Evolutionary conservation across 768 basidiomycete genomes (phyloP), one percentile per base, ranked within the genome.

Genomic region (Fomitopsis pulvina): DNA sequence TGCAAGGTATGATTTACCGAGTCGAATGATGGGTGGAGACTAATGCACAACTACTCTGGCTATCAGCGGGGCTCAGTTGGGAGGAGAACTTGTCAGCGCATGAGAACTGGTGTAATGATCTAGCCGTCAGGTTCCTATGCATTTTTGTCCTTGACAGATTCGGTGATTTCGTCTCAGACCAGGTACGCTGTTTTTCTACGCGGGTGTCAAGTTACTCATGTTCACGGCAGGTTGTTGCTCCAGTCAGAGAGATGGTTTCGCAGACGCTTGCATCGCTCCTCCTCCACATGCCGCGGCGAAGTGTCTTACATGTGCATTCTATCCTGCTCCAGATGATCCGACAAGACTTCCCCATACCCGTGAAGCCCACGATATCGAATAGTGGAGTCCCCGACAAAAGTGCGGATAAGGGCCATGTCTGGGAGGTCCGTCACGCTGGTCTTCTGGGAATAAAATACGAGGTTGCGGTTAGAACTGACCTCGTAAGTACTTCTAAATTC

Each of bases 341-440:
- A 53, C 96, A 97, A 68, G 81, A 89, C 52, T 89, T 89, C 63
- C 67, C 72, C 1, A 65, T 78, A 30, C 70, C 73, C 18, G 52
- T 68, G 20, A 71, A 65, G 51, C 57, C 62, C 29, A 60, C 58
- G 40, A 51, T 58, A 37, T 60, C 66, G 46, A 68, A 63, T 40
- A 29, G 32, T 1, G 48, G 47, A 22, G 38, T 37, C 18, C 24
- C 26, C 12, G 53, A 51, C 11, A 25, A 40, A 50, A 65, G 55
- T 71, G 64, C 61, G 42, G 63, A 66, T 26, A 79, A 52, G 65
- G 68, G 63, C 47, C 90, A 94, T 66, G 78, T 92, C 6, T 99
- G 96, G 96, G 92, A 98, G 67, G 87, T 99, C 44, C 78, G 95
- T 48, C 96, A 99, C 71, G 94, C 96, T n/a, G 96, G 96, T 25